A percentile compares a stretch with the other conserved stretches of the same genome.
These are phyloP conservation scores for Ephemerocybe angulata DNA, from an alignment of 768 basidiomycete genomes.

Conservation along the genomic window DNA sequence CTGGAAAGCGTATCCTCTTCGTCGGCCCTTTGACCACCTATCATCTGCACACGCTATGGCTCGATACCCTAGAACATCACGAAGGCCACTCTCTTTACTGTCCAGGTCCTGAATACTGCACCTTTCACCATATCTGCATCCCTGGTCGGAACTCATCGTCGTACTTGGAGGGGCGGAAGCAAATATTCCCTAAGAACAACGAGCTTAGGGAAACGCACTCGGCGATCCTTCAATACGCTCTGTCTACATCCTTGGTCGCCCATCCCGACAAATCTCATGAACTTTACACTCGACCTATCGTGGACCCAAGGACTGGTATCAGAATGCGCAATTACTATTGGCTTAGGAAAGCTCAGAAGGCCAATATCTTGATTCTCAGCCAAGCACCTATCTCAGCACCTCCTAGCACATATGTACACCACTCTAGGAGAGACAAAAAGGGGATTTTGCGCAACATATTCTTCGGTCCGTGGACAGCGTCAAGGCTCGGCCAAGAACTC, in stretches of 20 bases:
- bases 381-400: conserved; percentile 50
- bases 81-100: conserved; percentile 35
- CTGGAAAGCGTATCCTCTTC: conserved; percentile 36
- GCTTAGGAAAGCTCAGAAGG: conserved; percentile 42
- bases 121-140: conserved; percentile 50
- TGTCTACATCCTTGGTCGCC: conserved; percentile 43
- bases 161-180: conserved; percentile 22
- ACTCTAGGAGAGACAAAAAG: conserved; percentile 43
- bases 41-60: conserved; percentile 41
- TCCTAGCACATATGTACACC: conserved; percentile 37
- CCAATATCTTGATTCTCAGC: conserved; percentile 45
- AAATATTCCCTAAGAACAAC: conserved; percentile 34
- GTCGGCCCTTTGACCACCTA: conserved; percentile 45
- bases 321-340: conserved; percentile 44
- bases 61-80: conserved; percentile 29
- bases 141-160: conserved; percentile 12
- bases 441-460: conserved; percentile 2
- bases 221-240: conserved; percentile 42
- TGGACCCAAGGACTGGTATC: conserved; percentile 40
- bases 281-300: conserved; percentile 33
- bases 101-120: conserved; percentile 44
- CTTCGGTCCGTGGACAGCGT: neutral
- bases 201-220: conserved; percentile 38
- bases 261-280: conserved; percentile 28
- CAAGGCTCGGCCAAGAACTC: conserved; percentile 22